Base-by-base conservation (phyloP, 345 rosid species). In the Carallia brachiata region DNA sequence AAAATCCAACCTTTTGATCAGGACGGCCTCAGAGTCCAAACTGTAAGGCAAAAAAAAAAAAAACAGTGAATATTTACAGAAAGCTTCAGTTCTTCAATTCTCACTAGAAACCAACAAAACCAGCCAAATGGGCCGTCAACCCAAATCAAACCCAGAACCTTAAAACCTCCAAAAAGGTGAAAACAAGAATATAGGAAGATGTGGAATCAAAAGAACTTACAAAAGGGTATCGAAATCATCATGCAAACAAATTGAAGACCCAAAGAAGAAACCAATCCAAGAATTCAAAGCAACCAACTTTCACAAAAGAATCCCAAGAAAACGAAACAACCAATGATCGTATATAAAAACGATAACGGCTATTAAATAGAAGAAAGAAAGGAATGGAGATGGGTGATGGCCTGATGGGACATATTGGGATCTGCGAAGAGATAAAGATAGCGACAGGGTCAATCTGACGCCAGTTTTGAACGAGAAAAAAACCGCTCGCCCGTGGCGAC, bases 351-450 rank as follows among this genome's bases (percentile, higher is more conserved):
- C 5, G 19, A 36, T 52, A 31, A 10, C 50, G 54, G 6, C 3
- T 15, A 40, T 53, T 23, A 3, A 34, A 50, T 54, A 16, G 60
- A 4, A 10, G 9, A n/a, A 36, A 15, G 2, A 27, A 28, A 37
- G 18, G 65, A 37, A 28, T 19, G 30, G n/a, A n/a, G 27, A 40
- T 7, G 18, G 28, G 34, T 27, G 5, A 40, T 44, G 66, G 36
- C n/a, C 27, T 19, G 47, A 27, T 6, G 16, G n/a, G 16, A 57
- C 56, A 32, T 52, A 62, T 66, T 52, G 71, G 71, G 75, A 65
- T 44, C 8, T 12, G 70, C 48, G 65, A 53, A 53, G 6, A 7
- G 76, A 73, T 73, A 73, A 66, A 36, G 18, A 61, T n/a, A 1
- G 57, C 44, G 15, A 66, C 52, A 15, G 1, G 44, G 1, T 44